Conservation (phyloP, 257 asterid genomes). For the Penstemon eatonii region DNA sequence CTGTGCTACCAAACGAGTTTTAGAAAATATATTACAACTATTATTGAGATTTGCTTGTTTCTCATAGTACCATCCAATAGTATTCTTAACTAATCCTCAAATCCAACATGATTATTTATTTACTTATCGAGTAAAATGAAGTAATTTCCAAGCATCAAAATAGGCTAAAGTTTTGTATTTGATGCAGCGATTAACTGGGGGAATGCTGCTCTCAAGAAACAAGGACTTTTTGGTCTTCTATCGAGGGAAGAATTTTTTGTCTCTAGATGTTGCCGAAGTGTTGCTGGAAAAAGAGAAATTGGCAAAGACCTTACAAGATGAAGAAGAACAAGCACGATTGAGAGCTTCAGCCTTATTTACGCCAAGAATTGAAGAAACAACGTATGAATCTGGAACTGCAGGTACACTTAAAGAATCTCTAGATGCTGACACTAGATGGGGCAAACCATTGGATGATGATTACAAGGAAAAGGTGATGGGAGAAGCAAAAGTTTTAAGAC, state of each 20-base stretch:
- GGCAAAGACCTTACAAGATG: constrained; percentile 80
- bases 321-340: constrained; percentile 86
- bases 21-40: background rate
- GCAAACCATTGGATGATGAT: constrained; percentile 56
- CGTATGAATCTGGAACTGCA: constrained; percentile 50
- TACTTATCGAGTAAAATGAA: background rate
- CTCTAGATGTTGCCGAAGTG: constrained; percentile 84
- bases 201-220: constrained; percentile 81
- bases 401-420: constrained; percentile 91
- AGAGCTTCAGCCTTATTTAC: constrained; percentile 53
- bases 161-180: constrained; percentile 15
- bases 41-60: constrained; percentile 7
- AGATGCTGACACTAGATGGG: constrained; percentile 86
- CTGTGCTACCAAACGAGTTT: too few relatives aligned
- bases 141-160: background rate
- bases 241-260: constrained; percentile 86
- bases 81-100: constrained; percentile 3
- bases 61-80: background rate
- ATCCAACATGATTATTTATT: background rate
- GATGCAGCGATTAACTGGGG: constrained; percentile 89
- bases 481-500: constrained; percentile 77
- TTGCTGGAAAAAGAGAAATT: constrained; percentile 83
- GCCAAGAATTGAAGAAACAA: constrained; percentile 31
- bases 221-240: constrained; percentile 91
- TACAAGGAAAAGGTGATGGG: constrained; percentile 68